phyloP scores from a whole-genome alignment of 768 basidiomycete genomes.

The Naganishia antarctica region DNA sequence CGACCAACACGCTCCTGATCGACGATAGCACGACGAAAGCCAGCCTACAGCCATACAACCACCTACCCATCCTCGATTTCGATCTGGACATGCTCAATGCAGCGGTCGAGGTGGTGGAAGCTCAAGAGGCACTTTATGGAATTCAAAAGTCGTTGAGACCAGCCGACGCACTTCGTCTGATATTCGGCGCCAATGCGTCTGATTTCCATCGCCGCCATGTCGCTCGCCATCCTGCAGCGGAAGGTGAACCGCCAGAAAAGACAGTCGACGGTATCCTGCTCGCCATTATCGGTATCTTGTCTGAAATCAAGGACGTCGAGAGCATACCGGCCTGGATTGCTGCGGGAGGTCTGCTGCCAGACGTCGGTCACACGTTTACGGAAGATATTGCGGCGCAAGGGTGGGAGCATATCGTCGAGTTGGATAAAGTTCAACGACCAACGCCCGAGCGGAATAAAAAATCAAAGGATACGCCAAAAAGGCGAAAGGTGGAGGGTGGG shows the following conservation, averaged over 20 bases:
- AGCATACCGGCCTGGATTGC: conserved; percentile 46
- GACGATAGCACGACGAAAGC: conserved; percentile 47
- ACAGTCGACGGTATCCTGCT: conserved; percentile 39
- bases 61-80: conserved; percentile 44
- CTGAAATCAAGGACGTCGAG: conserved; percentile 33
- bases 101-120: conserved; percentile 4
- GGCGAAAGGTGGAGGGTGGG: neutral
- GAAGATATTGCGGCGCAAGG: conserved; percentile 3
- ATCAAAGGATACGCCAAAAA: neutral
- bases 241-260: neutral
- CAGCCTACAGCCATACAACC: conserved; percentile 44
- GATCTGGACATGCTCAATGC: conserved; percentile 8
- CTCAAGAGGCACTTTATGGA: neutral
- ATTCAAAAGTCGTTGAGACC: neutral
- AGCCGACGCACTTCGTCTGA: neutral
- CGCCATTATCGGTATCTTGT: conserved; percentile 45
- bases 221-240: neutral
- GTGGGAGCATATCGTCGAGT: conserved; percentile 48
- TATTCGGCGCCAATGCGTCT: neutral
- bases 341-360: conserved; percentile 35
- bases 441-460: neutral
- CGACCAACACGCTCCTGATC: conserved; percentile 36
- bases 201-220: neutral
- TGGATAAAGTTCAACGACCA: neutral
- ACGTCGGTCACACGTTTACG: conserved; percentile 22